Percentiles rank a stretch among this genome's conserved stretches.
Evolutionary conservation across 1,284 basidiomycete genomes (phyloP).

Genomic region (Trametes versicolor): DNA sequence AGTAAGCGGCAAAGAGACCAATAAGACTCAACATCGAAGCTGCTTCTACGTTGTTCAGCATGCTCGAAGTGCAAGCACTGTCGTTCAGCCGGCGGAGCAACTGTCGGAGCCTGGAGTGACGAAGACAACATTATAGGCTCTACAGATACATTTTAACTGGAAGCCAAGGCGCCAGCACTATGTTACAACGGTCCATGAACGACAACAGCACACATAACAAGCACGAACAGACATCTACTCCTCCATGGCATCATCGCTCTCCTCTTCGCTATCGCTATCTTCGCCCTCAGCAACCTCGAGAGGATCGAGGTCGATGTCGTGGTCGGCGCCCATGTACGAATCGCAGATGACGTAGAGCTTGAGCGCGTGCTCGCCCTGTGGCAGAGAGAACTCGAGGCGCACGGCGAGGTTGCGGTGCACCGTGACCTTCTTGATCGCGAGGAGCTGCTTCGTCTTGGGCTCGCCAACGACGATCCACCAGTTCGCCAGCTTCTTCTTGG

Average conservation of each 20-base stretch:
- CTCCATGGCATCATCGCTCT: constrained; percentile 56
- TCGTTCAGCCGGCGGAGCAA: no score
- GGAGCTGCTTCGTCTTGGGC: constrained; percentile 74
- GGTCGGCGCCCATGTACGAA: constrained; percentile 90
- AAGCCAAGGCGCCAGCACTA: constrained; percentile 8
- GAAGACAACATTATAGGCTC: constrained; percentile 22
- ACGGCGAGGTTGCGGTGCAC: constrained; percentile 81
- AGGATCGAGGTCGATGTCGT: constrained; percentile 84
- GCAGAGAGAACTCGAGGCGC: constrained; percentile 90
- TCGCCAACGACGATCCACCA: constrained; percentile 99
- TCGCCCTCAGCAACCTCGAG: constrained; percentile 91
- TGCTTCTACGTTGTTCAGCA: no score
- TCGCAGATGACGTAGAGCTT: constrained; percentile 96
- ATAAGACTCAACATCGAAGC: no score
- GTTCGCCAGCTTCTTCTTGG: constrained; percentile 89
- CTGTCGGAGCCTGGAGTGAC: no score
- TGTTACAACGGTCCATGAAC: constrained; percentile 27
- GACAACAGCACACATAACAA: constrained; percentile 22
- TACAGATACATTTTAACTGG: constrained; percentile 26
- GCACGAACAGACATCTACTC: constrained; percentile 39
- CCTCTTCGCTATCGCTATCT: constrained; percentile 81
- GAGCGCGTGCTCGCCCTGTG: constrained; percentile 84
- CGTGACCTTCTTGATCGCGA: constrained; percentile 96
- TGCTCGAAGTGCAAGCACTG: no score
- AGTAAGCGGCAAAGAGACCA: no score